These are phyloP conservation scores for Solanum rostratum DNA, from an alignment of 257 asterid genomes.

Conservation along the genomic window DNA sequence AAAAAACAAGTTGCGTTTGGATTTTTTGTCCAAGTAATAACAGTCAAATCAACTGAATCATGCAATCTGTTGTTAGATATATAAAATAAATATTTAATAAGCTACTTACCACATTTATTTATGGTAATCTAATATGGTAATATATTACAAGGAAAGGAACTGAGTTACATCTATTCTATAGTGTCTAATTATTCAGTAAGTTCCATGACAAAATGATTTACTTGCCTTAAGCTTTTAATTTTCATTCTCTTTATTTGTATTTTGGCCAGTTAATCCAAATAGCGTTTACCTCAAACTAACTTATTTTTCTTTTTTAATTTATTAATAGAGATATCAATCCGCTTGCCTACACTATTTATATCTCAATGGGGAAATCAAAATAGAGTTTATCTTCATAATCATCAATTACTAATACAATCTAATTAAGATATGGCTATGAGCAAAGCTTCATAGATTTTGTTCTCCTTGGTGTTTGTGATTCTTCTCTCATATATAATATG, in stretches of 20 bases:
- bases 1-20: not conserved
- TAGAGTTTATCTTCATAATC: not conserved
- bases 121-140: not conserved
- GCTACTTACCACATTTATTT: not conserved
- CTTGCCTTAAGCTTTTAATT: not conserved
- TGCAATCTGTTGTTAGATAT: not conserved
- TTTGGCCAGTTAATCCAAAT: not conserved
- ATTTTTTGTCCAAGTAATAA: not conserved
- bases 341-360: not conserved
- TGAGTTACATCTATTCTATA: not conserved
- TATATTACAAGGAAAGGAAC: not conserved
- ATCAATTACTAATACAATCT: not conserved
- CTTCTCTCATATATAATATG: not conserved
- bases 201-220: not conserved
- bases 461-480: not conserved
- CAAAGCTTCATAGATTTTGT: not conserved
- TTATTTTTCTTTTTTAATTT: not conserved
- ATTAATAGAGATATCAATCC: not conserved
- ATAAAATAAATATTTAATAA: not conserved
- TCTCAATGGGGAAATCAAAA: not conserved
- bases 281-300: not conserved
- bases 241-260: not conserved
- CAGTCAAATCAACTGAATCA: not conserved
- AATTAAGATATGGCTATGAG: not conserved
- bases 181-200: not conserved